Conservation (phyloP, 208 protist genomes). For the Wallacemonas sp. region DNA sequence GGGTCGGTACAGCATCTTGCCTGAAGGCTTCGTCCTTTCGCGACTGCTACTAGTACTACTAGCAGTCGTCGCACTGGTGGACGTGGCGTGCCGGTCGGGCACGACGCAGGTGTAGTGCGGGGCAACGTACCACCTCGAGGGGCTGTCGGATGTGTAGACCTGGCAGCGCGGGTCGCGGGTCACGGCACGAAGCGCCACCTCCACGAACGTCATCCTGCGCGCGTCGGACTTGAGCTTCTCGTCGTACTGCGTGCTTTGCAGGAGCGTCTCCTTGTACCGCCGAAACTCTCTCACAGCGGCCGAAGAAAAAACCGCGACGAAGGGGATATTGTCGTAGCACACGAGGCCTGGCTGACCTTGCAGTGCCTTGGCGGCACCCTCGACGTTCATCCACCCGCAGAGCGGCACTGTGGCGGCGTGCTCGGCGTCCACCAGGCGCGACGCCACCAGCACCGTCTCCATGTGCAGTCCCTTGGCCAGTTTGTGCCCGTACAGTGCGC, state of each 20-base stretch:
- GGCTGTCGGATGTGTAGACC: not conserved
- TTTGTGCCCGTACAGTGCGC: conserved; percentile 43
- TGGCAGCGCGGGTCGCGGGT: conserved; percentile 28
- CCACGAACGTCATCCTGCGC: conserved; percentile 26
- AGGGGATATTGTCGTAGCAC: conserved; percentile 38
- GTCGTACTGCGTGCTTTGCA: conserved; percentile 38
- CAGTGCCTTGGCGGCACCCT: not conserved
- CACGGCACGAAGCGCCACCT: conserved; percentile 46
- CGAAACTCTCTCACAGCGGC: conserved; percentile 32
- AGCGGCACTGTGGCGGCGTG: conserved; percentile 18
- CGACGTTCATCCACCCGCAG: conserved; percentile 34
- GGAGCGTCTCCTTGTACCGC: conserved; percentile 28
- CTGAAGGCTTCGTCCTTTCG: too few relatives aligned
- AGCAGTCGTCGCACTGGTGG: too few relatives aligned
- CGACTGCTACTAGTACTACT: too few relatives aligned
- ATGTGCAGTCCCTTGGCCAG: conserved; percentile 17
- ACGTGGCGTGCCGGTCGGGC: too few relatives aligned
- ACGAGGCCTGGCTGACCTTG: not conserved
- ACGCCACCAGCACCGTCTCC: conserved; percentile 13
- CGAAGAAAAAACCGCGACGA: conserved; percentile 28
- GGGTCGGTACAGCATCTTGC: not conserved
- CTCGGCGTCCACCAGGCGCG: not conserved
- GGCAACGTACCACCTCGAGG: conserved; percentile 33
- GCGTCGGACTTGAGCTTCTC: conserved; percentile 33
- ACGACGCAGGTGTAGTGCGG: conserved; percentile 29